These are phyloP conservation scores for Microcera coccophila DNA, from an alignment of 2,329 filamentous ascomycete genomes.

Conservation along the genomic window DNA sequence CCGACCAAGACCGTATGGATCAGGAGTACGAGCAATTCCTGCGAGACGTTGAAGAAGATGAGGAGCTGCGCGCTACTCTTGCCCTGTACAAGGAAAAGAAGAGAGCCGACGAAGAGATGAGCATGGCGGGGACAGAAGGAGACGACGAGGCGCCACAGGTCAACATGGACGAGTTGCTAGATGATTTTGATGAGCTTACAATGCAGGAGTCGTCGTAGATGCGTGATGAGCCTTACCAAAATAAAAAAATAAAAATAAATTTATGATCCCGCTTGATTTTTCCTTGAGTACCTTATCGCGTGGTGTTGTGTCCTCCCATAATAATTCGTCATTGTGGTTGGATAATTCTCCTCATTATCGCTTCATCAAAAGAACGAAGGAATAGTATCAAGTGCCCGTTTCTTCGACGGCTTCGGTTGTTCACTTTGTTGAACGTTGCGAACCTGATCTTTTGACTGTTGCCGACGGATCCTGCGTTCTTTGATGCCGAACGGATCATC, in stretches of 20 bases:
- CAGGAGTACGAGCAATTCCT: constrained; percentile 96
- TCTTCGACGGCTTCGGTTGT: constrained; percentile 15
- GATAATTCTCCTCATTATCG: neutral
- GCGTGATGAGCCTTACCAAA: constrained; percentile 34
- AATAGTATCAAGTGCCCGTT: constrained; percentile 30
- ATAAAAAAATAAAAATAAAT: constrained; percentile 24
- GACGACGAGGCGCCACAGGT: constrained; percentile 67
- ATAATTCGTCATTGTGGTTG: neutral
- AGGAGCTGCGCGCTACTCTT: constrained; percentile 78
- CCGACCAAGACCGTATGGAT: constrained; percentile 84
- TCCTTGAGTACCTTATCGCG: neutral
- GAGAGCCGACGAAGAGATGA: constrained; percentile 61
- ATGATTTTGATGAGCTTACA: constrained; percentile 84
- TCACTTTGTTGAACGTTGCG: constrained; percentile 16
- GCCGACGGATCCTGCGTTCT: constrained; percentile 28
- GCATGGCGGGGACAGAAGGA: constrained; percentile 60
- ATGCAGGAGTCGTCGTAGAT: constrained; percentile 29
- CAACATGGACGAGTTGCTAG: constrained; percentile 76
- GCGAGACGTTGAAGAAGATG: constrained; percentile 92
- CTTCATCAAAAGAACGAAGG: constrained; percentile 35
- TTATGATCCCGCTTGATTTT: constrained; percentile 2
- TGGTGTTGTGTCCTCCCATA: neutral
- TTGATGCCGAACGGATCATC: constrained; percentile 36
- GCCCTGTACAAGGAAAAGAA: constrained; percentile 75
- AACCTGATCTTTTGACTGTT: constrained; percentile 29